phyloP scores from a whole-genome alignment of 768 basidiomycete species.

The Collybiopsis luxurians region DNA sequence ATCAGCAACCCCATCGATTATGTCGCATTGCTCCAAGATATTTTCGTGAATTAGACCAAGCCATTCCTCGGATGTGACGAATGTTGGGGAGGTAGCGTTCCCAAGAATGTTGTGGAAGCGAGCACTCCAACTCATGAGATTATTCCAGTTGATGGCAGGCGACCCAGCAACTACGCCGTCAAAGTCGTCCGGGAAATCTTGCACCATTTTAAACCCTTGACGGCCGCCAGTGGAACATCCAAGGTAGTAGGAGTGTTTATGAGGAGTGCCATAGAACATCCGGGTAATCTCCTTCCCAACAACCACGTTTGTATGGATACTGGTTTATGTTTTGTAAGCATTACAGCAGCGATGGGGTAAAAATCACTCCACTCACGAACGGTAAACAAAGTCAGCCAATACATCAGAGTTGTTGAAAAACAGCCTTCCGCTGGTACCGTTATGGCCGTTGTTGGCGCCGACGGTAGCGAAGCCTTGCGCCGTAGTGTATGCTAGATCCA shows the following conservation, averaged over 20 bases:
- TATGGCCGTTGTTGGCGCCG: background rate
- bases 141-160: constrained; percentile 10
- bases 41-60: constrained; percentile 12
- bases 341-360: no score
- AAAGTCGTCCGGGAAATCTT: constrained; percentile 17
- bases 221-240: constrained; percentile 21
- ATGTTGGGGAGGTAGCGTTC: background rate
- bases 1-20: constrained; percentile 16
- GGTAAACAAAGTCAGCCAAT: background rate
- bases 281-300: constrained; percentile 16
- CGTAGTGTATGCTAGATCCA: background rate
- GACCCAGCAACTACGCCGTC: constrained; percentile 18
- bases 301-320: constrained; percentile 10
- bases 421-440: background rate
- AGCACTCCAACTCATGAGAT: background rate
- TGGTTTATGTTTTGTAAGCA: no score
- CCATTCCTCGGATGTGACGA: constrained; percentile 13
- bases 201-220: constrained; percentile 16
- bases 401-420: no score
- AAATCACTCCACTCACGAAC: no score
- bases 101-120: background rate
- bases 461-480: background rate
- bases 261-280: constrained; percentile 13
- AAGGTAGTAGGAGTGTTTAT: constrained; percentile 18
- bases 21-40: constrained; percentile 19